phyloP scores from a whole-genome alignment of 2,329 filamentous ascomycete species.

The Podosphaera xanthii region DNA sequence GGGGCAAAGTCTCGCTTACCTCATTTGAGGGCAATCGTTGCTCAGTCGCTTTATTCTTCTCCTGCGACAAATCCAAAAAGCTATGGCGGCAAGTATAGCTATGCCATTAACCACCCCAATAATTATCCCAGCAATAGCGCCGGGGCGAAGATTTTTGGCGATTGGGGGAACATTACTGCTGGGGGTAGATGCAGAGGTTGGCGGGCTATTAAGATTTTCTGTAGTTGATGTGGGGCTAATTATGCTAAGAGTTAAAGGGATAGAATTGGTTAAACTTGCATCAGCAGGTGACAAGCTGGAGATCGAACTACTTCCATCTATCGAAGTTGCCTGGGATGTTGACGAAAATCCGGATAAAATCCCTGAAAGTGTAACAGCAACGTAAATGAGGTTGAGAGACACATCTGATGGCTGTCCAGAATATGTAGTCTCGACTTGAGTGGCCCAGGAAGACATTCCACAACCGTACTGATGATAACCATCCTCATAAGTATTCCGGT shows the following conservation, averaged over 20 bases:
- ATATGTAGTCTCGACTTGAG: slow-evolving; percentile 11
- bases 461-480: slow-evolving; percentile 13
- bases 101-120: slow-evolving; percentile 8
- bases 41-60: slow-evolving; percentile 3
- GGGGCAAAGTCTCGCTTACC: slow-evolving; percentile 1
- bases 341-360: slow-evolving; percentile 2
- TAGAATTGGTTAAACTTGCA: slow-evolving; percentile 2
- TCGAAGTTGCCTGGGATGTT: slow-evolving; percentile 1
- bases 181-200: slow-evolving; percentile 1
- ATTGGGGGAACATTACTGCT: neutral
- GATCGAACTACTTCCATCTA: neutral
- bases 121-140: slow-evolving; percentile 8
- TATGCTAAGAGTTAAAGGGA: neutral
- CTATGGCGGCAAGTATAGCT: slow-evolving; percentile 5
- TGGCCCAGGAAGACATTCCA: slow-evolving; percentile 9
- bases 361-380: slow-evolving; percentile 9
- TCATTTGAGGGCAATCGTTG: slow-evolving; percentile 1
- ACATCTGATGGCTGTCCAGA: slow-evolving; percentile 10
- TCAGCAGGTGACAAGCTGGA: slow-evolving; percentile 2
- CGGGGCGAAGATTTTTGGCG: slow-evolving; percentile 5
- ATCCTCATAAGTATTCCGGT: slow-evolving; percentile 12
- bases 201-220: neutral
- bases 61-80: slow-evolving; percentile 7
- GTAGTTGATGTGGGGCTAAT: slow-evolving; percentile 1
- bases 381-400: slow-evolving; percentile 12